phyloP scores from a whole-genome alignment of 1,139 yeast species.

The Diutina scorzettiae region DNA sequence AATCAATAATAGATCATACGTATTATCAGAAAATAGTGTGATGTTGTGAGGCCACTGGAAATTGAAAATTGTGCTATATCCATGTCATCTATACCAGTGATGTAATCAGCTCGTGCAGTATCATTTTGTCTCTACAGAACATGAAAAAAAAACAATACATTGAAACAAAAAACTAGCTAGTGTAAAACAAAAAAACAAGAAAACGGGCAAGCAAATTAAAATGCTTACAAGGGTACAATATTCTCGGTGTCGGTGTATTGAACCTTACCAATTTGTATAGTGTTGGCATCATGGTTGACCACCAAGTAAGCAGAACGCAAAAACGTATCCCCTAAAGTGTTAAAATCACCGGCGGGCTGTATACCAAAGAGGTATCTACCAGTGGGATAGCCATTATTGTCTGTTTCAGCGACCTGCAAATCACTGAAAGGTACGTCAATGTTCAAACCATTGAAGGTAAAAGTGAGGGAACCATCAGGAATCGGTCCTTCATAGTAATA shows the following conservation, averaged over 20 bases:
- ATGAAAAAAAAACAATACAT: too few relatives aligned
- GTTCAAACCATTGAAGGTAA: background rate
- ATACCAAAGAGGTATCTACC: background rate
- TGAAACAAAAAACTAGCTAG: too few relatives aligned
- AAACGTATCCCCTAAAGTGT: background rate
- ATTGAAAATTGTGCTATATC: too few relatives aligned
- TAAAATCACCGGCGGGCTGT: background rate
- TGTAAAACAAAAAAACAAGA: too few relatives aligned
- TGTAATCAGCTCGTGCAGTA: too few relatives aligned
- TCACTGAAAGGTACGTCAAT: background rate
- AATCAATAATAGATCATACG: too few relatives aligned
- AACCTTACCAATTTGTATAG: background rate
- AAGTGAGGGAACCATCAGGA: background rate
- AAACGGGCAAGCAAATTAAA: background rate
- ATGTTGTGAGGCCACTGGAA: too few relatives aligned
- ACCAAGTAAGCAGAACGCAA: background rate
- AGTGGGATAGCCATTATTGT: background rate
- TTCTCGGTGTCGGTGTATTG: background rate
- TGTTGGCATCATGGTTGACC: background rate
- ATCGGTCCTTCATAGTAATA: background rate
- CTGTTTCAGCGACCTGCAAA: background rate
- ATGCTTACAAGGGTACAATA: background rate
- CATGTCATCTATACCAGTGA: too few relatives aligned
- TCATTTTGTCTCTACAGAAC: too few relatives aligned
- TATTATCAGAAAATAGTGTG: too few relatives aligned